Conservation (phyloP, 192 early-diverging fungal species). For the Backusella tarrabulga region DNA sequence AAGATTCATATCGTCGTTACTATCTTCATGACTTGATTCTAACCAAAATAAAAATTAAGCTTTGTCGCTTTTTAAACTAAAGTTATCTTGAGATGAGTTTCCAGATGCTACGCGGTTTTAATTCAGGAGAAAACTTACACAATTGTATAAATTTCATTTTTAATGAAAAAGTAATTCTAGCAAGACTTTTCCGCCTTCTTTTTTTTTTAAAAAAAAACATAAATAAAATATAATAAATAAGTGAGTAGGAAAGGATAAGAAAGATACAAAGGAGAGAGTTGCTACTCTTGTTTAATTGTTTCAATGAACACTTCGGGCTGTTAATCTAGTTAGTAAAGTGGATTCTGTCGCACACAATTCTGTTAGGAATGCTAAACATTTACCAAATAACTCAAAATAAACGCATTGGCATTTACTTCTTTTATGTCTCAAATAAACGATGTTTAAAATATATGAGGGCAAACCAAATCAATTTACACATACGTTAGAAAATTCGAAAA, state of each 20-base stretch:
- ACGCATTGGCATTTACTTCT: neutral
- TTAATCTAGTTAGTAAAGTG: neutral
- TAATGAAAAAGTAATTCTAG: neutral
- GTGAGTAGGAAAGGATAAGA: too few species aligned
- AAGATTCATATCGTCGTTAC: neutral
- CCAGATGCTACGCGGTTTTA: neutral
- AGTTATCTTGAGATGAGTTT: neutral
- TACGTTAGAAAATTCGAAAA: neutral
- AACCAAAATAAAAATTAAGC: neutral
- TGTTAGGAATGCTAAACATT: neutral
- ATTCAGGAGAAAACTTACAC: neutral
- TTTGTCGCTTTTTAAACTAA: conserved; percentile 6
- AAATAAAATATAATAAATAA: too few species aligned
- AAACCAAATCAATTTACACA: too few species aligned
- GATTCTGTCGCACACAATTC: neutral
- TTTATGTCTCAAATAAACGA: neutral
- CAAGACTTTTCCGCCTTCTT: neutral
- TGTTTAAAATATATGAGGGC: neutral
- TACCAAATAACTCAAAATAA: too few species aligned
- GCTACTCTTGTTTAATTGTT: neutral
- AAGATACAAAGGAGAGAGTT: neutral
- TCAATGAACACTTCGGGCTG: neutral
- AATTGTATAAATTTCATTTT: neutral
- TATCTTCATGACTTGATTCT: neutral
- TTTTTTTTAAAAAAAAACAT: neutral